phyloP scores from a whole-genome alignment of 75 land plant genomes.

The Pinus taeda region DNA sequence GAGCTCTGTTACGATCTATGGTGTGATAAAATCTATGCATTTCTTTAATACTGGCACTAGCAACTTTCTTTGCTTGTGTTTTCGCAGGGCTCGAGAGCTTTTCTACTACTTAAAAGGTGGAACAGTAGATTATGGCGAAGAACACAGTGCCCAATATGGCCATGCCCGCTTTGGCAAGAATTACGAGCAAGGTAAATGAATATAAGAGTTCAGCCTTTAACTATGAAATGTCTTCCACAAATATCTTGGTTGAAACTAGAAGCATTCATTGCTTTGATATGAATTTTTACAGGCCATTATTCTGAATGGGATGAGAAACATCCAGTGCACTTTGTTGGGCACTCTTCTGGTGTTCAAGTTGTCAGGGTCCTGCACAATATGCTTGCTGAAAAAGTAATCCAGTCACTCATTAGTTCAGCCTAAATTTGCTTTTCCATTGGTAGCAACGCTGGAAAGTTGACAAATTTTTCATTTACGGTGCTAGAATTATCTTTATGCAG shows the following conservation, averaged over 20 bases:
- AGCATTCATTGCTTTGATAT: neutral
- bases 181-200: conserved; percentile 60
- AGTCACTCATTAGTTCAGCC: neutral
- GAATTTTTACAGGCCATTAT: conserved; percentile 67
- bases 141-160: conserved; percentile 74
- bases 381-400: conserved; percentile 83
- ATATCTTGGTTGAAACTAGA: conserved; percentile 8
- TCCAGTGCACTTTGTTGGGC: conserved; percentile 95
- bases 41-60: too few species aligned
- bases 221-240: conserved; percentile 3
- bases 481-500: conserved; percentile 34
- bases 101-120: conserved; percentile 98
- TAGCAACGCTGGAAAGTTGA: neutral
- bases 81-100: conserved; percentile 82
- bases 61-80: too few species aligned
- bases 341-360: conserved; percentile 94
- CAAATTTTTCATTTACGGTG: neutral
- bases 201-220: neutral
- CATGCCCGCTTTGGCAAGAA: conserved; percentile 76
- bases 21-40: neutral
- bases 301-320: conserved; percentile 90
- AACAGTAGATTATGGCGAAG: conserved; percentile 85
- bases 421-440: conserved; percentile 5
- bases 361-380: conserved; percentile 86
- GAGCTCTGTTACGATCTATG: neutral